Evolutionary conservation across 2,329 filamentous ascomycete species (phyloP), one percentile per base, ranked within the genome.

Genomic region (Colletotrichum ledebouriae): DNA sequence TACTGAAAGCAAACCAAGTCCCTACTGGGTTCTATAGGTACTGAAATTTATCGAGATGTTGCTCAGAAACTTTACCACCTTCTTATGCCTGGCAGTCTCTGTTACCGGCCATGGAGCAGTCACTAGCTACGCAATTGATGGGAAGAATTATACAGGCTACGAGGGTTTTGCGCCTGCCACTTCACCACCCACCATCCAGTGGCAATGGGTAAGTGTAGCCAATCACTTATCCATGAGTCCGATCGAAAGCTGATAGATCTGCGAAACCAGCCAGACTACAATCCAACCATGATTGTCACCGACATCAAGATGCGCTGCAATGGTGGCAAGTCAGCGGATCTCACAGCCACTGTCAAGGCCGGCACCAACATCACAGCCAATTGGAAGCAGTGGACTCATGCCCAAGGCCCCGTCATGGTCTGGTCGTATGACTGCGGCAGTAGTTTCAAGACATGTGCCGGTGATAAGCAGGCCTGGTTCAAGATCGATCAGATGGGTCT

Each of bases 331-430:
- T 80, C 83, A 29, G 80, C 85, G 6, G 77, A 78, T 1, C 75
- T 84, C 6, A 77, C 76, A 39, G 86, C 84, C 1, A 77, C 79
- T 37, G 76, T 86, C 66, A 75, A 79, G 6, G 84, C 86, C 5
- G 86, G 86, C 41, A 72, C 76, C 17, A 81, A 78, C 50, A 77
- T 88, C 59, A 83, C 82, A 10, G 83, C 85, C 15, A 76, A 82
- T 71, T 87, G 85, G 85, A 74, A 76, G 22, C 22, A 22, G 74
- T 88, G 86, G 86, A 88, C 86, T 0, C 86, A 88, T 73, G 76
- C 81, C 63, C 86, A 88, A 73, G 86, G 86, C 1, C 86, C 86
- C 15, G 84, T 89, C 46, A 85, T 88, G 81, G 86, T 89, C 2
- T 88, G 83, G 83, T 74, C 85, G 74, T 85, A 85, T 79, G 75